phyloP scores from a whole-genome alignment of 2,329 filamentous ascomycete genomes.

The Calycina herbarum region DNA sequence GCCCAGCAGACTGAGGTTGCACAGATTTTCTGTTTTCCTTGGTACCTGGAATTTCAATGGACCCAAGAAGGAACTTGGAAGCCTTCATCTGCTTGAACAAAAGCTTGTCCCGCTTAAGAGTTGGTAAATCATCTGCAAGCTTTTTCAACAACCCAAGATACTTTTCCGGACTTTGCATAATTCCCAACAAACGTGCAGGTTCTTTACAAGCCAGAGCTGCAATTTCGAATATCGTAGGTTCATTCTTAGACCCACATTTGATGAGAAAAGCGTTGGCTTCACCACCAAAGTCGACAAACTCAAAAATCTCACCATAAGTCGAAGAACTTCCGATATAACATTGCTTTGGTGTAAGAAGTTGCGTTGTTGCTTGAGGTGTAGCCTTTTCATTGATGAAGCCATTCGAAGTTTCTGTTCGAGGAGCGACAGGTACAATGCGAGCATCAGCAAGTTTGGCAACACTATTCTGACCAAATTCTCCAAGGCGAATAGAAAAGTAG shows the following conservation, averaged over 20 bases:
- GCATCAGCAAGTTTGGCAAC: conserved; percentile 62
- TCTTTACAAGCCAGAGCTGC: conserved; percentile 81
- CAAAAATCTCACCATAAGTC: conserved; percentile 85
- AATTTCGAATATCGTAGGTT: conserved; percentile 85
- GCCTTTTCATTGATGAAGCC: conserved; percentile 42
- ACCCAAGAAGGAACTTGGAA: conserved; percentile 79
- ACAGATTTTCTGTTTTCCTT: conserved; percentile 28
- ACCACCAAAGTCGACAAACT: conserved; percentile 91
- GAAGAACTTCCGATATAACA: conserved; percentile 76
- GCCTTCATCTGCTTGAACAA: conserved; percentile 75
- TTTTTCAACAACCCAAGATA: conserved; percentile 82
- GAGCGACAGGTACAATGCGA: conserved; percentile 68
- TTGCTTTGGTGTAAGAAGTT: conserved; percentile 65
- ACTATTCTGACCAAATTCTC: conserved; percentile 66
- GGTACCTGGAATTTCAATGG: conserved; percentile 61
- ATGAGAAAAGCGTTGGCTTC: conserved; percentile 87
- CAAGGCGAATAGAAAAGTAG: conserved; percentile 78
- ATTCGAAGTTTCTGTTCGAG: conserved; percentile 34
- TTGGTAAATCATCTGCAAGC: conserved; percentile 69
- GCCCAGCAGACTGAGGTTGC: conserved; percentile 3
- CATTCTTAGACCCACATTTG: conserved; percentile 84
- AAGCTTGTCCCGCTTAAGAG: conserved; percentile 74
- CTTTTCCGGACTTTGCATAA: conserved; percentile 78
- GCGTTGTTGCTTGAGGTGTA: conserved; percentile 39
- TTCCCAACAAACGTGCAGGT: conserved; percentile 76